Percentiles rank a stretch among this genome's conserved stretches.
These are phyloP conservation scores for Capronia epimyces DNA, from an alignment of 2,329 filamentous ascomycete genomes.

Conservation along the genomic window DNA sequence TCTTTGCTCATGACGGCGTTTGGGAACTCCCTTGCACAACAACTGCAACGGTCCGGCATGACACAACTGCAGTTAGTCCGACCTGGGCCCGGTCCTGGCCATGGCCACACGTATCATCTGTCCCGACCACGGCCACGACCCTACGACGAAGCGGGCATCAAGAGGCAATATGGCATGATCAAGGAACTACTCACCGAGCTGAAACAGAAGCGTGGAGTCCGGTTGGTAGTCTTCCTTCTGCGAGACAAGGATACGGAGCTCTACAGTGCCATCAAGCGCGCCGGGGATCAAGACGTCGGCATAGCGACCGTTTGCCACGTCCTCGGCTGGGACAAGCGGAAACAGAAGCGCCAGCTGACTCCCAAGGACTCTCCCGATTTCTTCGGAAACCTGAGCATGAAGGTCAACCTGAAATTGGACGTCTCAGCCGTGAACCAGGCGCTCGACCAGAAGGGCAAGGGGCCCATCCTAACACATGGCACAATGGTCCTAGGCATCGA, in stretches of 20 bases:
- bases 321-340: constrained; percentile 29
- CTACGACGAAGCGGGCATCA: neutral
- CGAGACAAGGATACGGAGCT: constrained; percentile 47
- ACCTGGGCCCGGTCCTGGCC: neutral
- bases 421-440: constrained; percentile 59
- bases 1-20: neutral
- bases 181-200: constrained; percentile 2
- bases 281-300: constrained; percentile 54
- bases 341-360: neutral
- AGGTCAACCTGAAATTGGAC: constrained; percentile 75
- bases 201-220: neutral
- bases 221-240: constrained; percentile 58
- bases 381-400: constrained; percentile 66
- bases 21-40: neutral
- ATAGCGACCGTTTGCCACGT: constrained; percentile 61
- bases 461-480: constrained; percentile 55
- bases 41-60: neutral
- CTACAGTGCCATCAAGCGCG: constrained; percentile 63
- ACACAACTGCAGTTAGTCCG: neutral
- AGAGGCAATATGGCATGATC: neutral
- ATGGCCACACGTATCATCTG: neutral
- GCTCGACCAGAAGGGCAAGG: constrained; percentile 51
- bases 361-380: constrained; percentile 36
- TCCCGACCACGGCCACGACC: neutral
- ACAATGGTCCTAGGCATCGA: constrained; percentile 88